Evolutionary conservation across 164 flowering plant species (phyloP), one percentile per base, ranked within the genome.

Genomic region (Cinnamomum micranthum): DNA sequence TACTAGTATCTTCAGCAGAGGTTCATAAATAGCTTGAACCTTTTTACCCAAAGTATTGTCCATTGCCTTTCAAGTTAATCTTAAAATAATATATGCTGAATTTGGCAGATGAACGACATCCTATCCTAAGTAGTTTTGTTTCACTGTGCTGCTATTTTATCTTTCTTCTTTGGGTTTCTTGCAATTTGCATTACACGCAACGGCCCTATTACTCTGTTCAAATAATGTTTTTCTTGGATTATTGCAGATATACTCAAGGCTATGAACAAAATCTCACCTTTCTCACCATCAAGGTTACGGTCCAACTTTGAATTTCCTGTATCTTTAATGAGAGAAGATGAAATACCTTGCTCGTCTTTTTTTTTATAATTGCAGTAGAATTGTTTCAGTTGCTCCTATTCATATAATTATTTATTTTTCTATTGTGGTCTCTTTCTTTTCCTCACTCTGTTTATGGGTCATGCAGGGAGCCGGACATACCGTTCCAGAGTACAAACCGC

Each of bases 391-490:
- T 31, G 35, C 35, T 31, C 35, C 59, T 1, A 13, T 52, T 52
- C n/a, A 20, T 55, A 20, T 55, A 55, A 14, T 55, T 12, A 55
- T 55, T 55, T 55, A 4, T 2, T 17, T 17, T 55, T 15, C 60
- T 17, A 55, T 55, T 55, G 60, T 14, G 6, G 19, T 55, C 12
- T 71, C 12, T 22, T 52, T 27, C 33, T 33, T 24, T 14, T 41
- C 9, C 20, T 64, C 35, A 76, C 63, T 28, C 2, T 13, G 4
- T 71, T 52, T 58, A n/a, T 68, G 23, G 24, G 10, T 27, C 63
- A 52, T 80, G 82, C 85, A 93, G 96, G 96, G 97, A 28, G 77
- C 97, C 22, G 98, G 98, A 28, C 98, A 93, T 70, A 90, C 92
- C 0, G 95, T 91, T 6, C 95, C 98, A 2, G 91, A 93, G 67